A percentile compares a stretch with the other conserved stretches of the same genome.
Conservation (phyloP, 805 yeast species). For the Vanderwaltozyma verrucispora region DNA sequence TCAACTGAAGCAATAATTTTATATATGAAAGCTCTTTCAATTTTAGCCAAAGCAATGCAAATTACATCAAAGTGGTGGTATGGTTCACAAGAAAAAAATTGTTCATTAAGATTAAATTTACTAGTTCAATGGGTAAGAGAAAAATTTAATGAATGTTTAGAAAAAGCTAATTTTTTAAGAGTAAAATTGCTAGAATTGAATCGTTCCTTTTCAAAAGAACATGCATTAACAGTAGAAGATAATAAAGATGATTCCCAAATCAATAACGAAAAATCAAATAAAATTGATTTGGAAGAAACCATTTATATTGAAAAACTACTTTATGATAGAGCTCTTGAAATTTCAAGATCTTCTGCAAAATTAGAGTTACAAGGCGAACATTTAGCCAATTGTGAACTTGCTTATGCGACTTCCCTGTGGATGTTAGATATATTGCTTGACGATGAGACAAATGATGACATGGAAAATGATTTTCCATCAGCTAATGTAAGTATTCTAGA, state of each 20-base stretch:
- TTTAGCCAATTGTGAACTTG: slow-evolving; percentile 62
- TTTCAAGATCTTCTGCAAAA: slow-evolving; percentile 84
- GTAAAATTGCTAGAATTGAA: slow-evolving; percentile 34
- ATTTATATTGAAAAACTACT: slow-evolving; percentile 72
- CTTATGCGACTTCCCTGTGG: slow-evolving; percentile 90
- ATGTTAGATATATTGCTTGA: slow-evolving; percentile 84
- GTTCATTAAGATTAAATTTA: slow-evolving; percentile 42
- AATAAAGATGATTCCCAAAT: slow-evolving; percentile 19
- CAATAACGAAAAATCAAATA: slow-evolving; percentile 30
- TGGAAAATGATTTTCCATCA: slow-evolving; percentile 15
- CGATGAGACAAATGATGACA: slow-evolving; percentile 26
- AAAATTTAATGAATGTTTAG: slow-evolving; percentile 78
- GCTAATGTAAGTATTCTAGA: slow-evolving; percentile 43
- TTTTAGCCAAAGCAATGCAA: slow-evolving; percentile 79
- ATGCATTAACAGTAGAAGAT: not conserved
- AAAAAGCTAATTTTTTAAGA: slow-evolving; percentile 73
- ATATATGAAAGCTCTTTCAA: slow-evolving; percentile 73
- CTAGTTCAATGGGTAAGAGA: slow-evolving; percentile 89
- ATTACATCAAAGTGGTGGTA: slow-evolving; percentile 90
- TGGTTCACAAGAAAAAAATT: slow-evolving; percentile 31
- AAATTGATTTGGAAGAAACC: slow-evolving; percentile 5
- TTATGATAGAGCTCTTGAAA: slow-evolving; percentile 89
- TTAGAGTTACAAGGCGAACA: slow-evolving; percentile 64
- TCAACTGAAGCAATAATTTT: slow-evolving; percentile 82
- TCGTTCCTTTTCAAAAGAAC: not conserved